Conservation (phyloP, 2,329 filamentous ascomycete species). For the Paracoccidioides lutzii region DNA sequence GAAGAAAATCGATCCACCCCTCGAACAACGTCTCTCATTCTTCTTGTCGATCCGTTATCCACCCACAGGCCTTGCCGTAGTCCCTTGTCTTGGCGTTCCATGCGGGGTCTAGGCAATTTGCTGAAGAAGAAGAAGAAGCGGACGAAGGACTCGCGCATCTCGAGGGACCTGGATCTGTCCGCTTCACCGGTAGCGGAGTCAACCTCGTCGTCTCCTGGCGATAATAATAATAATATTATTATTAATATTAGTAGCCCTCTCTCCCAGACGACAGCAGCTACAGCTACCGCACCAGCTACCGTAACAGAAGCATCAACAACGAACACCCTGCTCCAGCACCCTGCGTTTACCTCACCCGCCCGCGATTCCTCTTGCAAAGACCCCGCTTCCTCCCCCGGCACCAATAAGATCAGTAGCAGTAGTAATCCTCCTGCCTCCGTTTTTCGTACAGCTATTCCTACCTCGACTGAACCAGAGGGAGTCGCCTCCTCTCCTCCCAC, state of each 20-base stretch:
- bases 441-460: neutral
- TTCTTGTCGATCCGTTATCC: neutral
- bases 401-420: neutral
- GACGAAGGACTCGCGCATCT: slow-evolving; percentile 65
- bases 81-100: slow-evolving; percentile 28
- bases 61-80: neutral
- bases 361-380: neutral
- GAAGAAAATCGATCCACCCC: neutral
- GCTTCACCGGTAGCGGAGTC: slow-evolving; percentile 14
- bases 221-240: neutral
- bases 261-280: slow-evolving; percentile 9
- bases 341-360: neutral
- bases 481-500: neutral
- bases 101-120: slow-evolving; percentile 83
- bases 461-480: neutral
- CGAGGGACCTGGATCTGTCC: slow-evolving; percentile 24
- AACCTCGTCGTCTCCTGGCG: slow-evolving; percentile 15
- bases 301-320: slow-evolving; percentile 15
- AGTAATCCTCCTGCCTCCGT: neutral
- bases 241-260: slow-evolving; percentile 8
- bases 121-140: slow-evolving; percentile 99
- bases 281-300: slow-evolving; percentile 8
- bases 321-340: slow-evolving; percentile 10
- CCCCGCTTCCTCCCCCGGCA: neutral
- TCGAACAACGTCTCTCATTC: neutral